These are phyloP conservation scores for Candida peoriensis DNA, from an alignment of 805 yeast genomes.

Conservation along the genomic window DNA sequence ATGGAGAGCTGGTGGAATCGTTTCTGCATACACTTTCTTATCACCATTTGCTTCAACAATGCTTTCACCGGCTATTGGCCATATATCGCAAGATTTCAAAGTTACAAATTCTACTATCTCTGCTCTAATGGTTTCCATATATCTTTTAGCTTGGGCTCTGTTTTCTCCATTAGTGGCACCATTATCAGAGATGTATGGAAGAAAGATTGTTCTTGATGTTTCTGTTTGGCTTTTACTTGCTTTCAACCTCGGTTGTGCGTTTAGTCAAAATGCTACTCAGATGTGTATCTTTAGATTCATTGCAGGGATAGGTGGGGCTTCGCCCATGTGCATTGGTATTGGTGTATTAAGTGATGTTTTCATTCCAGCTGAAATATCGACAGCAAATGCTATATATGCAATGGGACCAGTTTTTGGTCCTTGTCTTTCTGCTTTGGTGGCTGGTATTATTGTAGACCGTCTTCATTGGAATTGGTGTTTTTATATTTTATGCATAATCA, in stretches of 20 bases:
- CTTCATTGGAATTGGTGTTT: constrained; percentile 61
- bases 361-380: constrained; percentile 42
- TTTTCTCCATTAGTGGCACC: constrained; percentile 60
- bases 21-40: constrained; percentile 48
- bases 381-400: constrained; percentile 51
- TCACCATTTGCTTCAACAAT: constrained; percentile 61
- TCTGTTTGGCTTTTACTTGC: constrained; percentile 42
- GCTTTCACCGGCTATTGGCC: constrained; percentile 51
- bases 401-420: constrained; percentile 53
- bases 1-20: constrained; percentile 38
- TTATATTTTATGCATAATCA: constrained; percentile 49
- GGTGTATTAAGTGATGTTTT: constrained; percentile 62
- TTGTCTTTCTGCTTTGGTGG: constrained; percentile 48
- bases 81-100: constrained; percentile 39
- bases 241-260: constrained; percentile 56
- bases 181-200: constrained; percentile 52
- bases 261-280: constrained; percentile 46
- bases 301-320: constrained; percentile 61
- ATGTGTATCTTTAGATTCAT: constrained; percentile 54
- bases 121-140: constrained; percentile 49
- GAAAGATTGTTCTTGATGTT: constrained; percentile 43
- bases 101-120: constrained; percentile 35
- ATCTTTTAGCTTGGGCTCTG: constrained; percentile 58
- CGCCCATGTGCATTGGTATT: constrained; percentile 64
- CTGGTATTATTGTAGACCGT: constrained; percentile 50